Evolutionary conservation across 352 stramenopile genomes (phyloP).

Genomic region (Phytophthora litchii): DNA sequence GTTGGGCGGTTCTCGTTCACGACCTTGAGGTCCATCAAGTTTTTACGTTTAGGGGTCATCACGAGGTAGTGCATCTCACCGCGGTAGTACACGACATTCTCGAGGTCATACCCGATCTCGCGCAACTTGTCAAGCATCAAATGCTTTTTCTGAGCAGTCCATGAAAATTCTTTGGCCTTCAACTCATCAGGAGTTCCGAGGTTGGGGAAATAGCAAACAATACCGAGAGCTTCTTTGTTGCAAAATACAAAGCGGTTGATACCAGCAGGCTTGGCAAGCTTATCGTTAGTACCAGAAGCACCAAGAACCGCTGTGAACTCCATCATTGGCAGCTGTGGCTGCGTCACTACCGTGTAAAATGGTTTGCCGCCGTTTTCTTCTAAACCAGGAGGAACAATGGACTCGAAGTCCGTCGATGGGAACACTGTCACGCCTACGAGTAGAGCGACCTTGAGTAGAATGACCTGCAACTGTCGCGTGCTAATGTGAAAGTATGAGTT

Average conservation of each 20-base stretch:
- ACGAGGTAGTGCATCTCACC: slow-evolving; percentile 87
- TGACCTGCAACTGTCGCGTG: slow-evolving; percentile 79
- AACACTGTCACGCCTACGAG: slow-evolving; percentile 68
- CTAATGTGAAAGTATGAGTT: slow-evolving; percentile 79
- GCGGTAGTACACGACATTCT: slow-evolving; percentile 85
- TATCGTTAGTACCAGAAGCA: slow-evolving; percentile 66
- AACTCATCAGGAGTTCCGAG: slow-evolving; percentile 63
- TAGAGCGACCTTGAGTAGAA: slow-evolving; percentile 78
- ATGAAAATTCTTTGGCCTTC: slow-evolving; percentile 73
- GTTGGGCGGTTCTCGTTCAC: slow-evolving; percentile 59
- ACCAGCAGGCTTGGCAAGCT: slow-evolving; percentile 48
- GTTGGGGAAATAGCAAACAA: slow-evolving; percentile 84
- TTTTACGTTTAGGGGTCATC: slow-evolving; percentile 76
- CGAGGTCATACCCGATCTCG: slow-evolving; percentile 61
- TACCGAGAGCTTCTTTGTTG: slow-evolving; percentile 67
- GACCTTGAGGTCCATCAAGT: slow-evolving; percentile 64
- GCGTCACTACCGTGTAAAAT: slow-evolving; percentile 68
- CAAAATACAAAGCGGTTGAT: slow-evolving; percentile 77
- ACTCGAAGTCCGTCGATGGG: slow-evolving; percentile 56
- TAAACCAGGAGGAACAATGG: slow-evolving; percentile 42
- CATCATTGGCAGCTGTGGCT: slow-evolving; percentile 68
- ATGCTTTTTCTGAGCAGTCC: slow-evolving; percentile 76
- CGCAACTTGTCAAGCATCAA: slow-evolving; percentile 71
- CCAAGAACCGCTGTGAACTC: slow-evolving; percentile 70
- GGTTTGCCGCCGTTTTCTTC: slow-evolving; percentile 54